phyloP scores from a whole-genome alignment of 2,329 filamentous ascomycete species.

The Pseudopithomyces chartarum region DNA sequence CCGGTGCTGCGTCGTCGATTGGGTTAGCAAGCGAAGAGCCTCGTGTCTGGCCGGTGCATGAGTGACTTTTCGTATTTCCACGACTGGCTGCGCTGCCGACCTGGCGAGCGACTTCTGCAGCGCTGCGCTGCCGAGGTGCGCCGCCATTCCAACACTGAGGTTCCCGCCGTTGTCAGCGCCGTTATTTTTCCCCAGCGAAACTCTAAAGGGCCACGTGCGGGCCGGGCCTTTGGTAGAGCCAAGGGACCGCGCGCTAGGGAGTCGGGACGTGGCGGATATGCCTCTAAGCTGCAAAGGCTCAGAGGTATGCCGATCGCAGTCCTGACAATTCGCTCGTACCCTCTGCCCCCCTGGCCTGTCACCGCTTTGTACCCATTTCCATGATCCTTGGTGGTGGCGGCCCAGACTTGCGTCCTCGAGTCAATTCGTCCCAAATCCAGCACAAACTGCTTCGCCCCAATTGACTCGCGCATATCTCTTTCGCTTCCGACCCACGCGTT shows the following conservation, averaged over 20 bases:
- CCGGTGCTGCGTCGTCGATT: not conserved
- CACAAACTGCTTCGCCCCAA: not conserved
- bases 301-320: not conserved
- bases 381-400: not conserved
- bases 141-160: not conserved
- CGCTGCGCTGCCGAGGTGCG: no score
- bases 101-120: no score
- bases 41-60: not conserved
- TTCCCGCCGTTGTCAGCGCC: not conserved
- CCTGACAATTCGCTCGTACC: not conserved
- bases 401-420: not conserved
- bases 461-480: not conserved
- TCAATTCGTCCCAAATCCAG: not conserved
- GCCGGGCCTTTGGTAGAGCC: not conserved
- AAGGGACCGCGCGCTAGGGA: no score
- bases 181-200: not conserved
- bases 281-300: no score
- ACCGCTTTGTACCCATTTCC: not conserved
- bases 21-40: not conserved
- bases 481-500: constrained; percentile 1
- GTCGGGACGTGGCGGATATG: no score
- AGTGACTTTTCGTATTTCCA: not conserved
- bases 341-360: not conserved
- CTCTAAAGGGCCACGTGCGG: not conserved
- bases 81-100: not conserved